Conservation (phyloP, 768 basidiomycete species). For the Butyriboletus loyo region DNA sequence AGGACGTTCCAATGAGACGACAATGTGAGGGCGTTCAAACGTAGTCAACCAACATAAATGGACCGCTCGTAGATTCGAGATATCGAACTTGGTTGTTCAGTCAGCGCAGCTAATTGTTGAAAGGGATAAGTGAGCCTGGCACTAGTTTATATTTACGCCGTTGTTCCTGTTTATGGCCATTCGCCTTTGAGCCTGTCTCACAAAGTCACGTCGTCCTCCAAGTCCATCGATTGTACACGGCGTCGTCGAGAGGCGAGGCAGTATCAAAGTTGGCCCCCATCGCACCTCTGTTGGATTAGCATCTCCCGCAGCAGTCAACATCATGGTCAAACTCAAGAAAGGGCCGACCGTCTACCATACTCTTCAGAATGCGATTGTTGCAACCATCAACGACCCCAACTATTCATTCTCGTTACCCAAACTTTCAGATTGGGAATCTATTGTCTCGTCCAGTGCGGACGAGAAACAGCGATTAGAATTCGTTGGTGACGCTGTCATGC, state of each 20-base stretch:
- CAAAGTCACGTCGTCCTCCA: neutral
- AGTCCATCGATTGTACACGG: no score
- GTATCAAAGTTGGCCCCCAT: neutral
- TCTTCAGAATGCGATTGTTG: slow-evolving; percentile 24
- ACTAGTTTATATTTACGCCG: no score
- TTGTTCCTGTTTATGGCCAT: no score
- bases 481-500: slow-evolving; percentile 46
- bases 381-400: slow-evolving; percentile 27
- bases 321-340: slow-evolving; percentile 23
- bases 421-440: slow-evolving; percentile 29
- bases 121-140: no score
- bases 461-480: slow-evolving; percentile 46
- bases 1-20: neutral
- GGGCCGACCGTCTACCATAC: slow-evolving; percentile 5
- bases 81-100: no score
- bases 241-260: neutral
- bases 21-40: neutral
- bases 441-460: slow-evolving; percentile 22
- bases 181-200: no score
- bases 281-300: neutral
- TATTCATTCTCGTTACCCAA: slow-evolving; percentile 27
- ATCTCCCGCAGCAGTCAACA: neutral
- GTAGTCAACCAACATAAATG: neutral
- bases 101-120: no score
- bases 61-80: neutral